Evolutionary conservation across 257 asterid species (phyloP).

Genomic region (Mitragyna speciosa): DNA sequence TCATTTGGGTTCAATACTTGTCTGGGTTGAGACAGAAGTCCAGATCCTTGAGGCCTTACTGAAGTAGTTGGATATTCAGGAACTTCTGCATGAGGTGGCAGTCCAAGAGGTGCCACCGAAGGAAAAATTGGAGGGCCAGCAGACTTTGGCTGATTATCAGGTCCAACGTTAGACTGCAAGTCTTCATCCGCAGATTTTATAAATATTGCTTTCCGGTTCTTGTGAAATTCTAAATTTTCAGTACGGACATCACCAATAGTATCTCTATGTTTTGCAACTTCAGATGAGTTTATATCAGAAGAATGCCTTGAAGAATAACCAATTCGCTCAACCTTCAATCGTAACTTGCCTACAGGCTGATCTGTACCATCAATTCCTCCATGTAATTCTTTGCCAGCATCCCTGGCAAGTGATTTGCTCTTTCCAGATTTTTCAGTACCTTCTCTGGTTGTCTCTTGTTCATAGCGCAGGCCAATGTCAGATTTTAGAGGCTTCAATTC

Average conservation of each 20-base stretch:
- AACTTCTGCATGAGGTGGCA: conserved; percentile 29
- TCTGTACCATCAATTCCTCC: conserved; percentile 41
- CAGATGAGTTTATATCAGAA: conserved; percentile 42
- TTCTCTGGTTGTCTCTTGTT: conserved; percentile 22
- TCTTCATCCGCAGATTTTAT: conserved; percentile 22
- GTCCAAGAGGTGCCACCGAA: conserved; percentile 20
- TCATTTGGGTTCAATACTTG: conserved; percentile 38
- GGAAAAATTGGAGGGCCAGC: conserved; percentile 26
- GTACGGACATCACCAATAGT: conserved; percentile 5
- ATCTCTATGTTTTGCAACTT: conserved; percentile 32
- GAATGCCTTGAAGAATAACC: conserved; percentile 34
- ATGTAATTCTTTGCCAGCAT: conserved; percentile 27
- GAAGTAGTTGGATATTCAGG: conserved; percentile 38
- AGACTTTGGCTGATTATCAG: conserved; percentile 22
- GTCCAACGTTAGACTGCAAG: conserved; percentile 20
- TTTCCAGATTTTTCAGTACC: conserved; percentile 22
- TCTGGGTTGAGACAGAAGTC: conserved; percentile 35
- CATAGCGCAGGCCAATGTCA: conserved; percentile 23
- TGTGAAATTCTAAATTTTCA: conserved; percentile 17
- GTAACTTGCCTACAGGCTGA: conserved; percentile 44
- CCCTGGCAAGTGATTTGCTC: conserved; percentile 18
- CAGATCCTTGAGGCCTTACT: conserved; percentile 41
- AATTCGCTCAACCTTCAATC: conserved; percentile 35
- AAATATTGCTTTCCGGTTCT: conserved; percentile 10
- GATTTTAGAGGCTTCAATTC: conserved; percentile 30